These are phyloP conservation scores for Nothomitra cinnamomea DNA, from an alignment of 2,329 filamentous ascomycete genomes.

Conservation along the genomic window DNA sequence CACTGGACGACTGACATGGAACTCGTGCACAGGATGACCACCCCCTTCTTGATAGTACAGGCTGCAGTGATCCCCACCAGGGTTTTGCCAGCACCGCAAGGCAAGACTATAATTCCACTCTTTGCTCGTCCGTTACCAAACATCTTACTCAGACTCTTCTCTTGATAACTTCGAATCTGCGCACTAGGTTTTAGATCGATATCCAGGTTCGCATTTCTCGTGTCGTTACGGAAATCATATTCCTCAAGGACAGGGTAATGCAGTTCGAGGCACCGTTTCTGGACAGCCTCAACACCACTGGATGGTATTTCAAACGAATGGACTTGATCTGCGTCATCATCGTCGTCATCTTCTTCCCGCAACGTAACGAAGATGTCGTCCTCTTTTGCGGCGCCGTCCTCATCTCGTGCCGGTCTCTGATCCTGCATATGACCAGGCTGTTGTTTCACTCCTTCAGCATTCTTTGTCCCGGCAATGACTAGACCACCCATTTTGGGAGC, in stretches of 20 bases:
- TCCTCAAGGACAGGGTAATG: slow-evolving; percentile 83
- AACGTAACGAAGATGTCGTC: slow-evolving; percentile 54
- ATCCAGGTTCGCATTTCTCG: slow-evolving; percentile 74
- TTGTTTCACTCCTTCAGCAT: slow-evolving; percentile 76
- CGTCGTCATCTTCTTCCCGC: slow-evolving; percentile 61
- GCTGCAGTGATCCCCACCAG: slow-evolving; percentile 95
- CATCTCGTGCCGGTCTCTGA: slow-evolving; percentile 25
- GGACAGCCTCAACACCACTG: slow-evolving; percentile 66
- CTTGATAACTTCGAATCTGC: slow-evolving; percentile 86
- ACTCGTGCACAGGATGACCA: slow-evolving; percentile 88
- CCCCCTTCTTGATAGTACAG: slow-evolving; percentile 93
- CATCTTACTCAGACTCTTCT: slow-evolving; percentile 97
- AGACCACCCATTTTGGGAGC: slow-evolving; percentile 76
- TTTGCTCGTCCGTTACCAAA: slow-evolving; percentile 96
- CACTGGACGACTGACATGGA: slow-evolving; percentile 97
- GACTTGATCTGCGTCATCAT: slow-evolving; percentile 73
- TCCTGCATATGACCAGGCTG: slow-evolving; percentile 15
- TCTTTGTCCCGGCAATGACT: slow-evolving; percentile 86
- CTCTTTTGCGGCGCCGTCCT: slow-evolving; percentile 36
- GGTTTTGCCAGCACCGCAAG: slow-evolving; percentile 93
- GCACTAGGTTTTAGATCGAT: slow-evolving; percentile 84
- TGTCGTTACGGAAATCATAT: slow-evolving; percentile 91
- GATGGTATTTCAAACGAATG: slow-evolving; percentile 87
- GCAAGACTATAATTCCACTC: slow-evolving; percentile 91
- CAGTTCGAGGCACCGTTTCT: slow-evolving; percentile 76